Conservation (phyloP, 768 basidiomycete genomes). For the Amyloporia xantha region DNA sequence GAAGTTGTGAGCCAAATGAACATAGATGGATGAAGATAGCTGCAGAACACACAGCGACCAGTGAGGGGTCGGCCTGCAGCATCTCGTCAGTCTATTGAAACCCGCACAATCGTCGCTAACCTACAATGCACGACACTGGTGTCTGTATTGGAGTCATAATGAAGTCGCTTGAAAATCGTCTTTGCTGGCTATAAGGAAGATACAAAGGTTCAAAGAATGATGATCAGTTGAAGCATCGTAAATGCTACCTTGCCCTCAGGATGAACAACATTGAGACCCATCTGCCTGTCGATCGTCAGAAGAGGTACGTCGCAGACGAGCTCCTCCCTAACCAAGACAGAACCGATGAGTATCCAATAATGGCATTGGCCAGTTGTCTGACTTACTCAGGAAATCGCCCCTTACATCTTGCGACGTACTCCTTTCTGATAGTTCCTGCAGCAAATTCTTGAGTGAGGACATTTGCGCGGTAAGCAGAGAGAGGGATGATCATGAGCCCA, state of each 20-base stretch:
- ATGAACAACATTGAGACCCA: conserved; percentile 94
- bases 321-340: conserved; percentile 54
- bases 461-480: conserved; percentile 62
- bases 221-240: background rate
- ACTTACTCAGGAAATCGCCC: conserved; percentile 84
- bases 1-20: too few relatives aligned
- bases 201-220: background rate
- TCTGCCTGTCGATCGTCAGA: conserved; percentile 89
- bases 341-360: background rate
- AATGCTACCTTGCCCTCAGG: conserved; percentile 80
- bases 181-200: conserved; percentile 56
- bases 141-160: conserved; percentile 72
- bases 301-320: conserved; percentile 81
- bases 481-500: conserved; percentile 89
- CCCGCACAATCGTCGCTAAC: too few relatives aligned
- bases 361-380: background rate
- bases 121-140: conserved; percentile 85
- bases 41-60: conserved; percentile 69
- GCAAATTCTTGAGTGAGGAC: conserved; percentile 76
- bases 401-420: conserved; percentile 83
- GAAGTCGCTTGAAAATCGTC: conserved; percentile 80
- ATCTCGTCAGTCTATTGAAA: conserved; percentile 8
- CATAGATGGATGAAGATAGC: too few relatives aligned
- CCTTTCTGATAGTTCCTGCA: conserved; percentile 77
- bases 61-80: conserved; percentile 75